Percentiles rank a stretch among this genome's conserved stretches.
Evolutionary conservation across 495 filamentous ascomycete genomes (phyloP).

Genomic region (Sphaerosporella brunnea): DNA sequence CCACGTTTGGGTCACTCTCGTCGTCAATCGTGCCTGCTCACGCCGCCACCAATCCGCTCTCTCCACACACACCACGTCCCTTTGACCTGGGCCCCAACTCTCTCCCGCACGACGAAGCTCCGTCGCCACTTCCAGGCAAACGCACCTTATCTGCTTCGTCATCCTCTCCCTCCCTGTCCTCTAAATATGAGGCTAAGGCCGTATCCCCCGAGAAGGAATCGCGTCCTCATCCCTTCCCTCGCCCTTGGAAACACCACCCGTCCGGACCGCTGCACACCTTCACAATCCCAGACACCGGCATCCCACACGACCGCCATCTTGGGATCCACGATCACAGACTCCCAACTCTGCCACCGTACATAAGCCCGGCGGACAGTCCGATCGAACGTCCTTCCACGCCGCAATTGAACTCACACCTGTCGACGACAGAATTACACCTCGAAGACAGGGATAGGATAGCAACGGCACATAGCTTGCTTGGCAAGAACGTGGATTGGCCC

Average conservation of each 20-base stretch:
- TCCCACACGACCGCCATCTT: neutral
- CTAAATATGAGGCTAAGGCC: constrained; percentile 3
- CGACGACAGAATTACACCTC: neutral
- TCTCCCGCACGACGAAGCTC: too few relatives aligned
- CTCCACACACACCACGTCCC: too few relatives aligned
- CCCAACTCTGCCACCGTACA: constrained; percentile 17
- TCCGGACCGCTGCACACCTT: constrained; percentile 4
- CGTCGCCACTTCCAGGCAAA: neutral
- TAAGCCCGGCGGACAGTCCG: constrained; percentile 25
- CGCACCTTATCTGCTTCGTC: constrained; percentile 7
- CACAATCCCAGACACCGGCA: neutral
- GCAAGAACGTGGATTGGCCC: constrained; percentile 1
- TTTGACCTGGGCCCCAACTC: too few relatives aligned
- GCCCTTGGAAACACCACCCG: constrained; percentile 4
- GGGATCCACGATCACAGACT: neutral
- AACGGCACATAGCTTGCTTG: neutral
- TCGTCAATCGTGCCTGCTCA: neutral
- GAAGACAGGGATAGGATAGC: neutral
- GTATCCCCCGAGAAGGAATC: neutral
- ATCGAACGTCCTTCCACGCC: constrained; percentile 22
- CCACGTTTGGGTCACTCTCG: constrained; percentile 11
- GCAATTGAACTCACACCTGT: too few relatives aligned
- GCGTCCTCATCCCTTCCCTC: constrained; percentile 1
- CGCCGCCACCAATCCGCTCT: too few relatives aligned
- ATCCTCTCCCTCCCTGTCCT: constrained; percentile 10